phyloP scores from a whole-genome alignment of 2,329 filamentous ascomycete species.

The Scedosporium aurantiacum region DNA sequence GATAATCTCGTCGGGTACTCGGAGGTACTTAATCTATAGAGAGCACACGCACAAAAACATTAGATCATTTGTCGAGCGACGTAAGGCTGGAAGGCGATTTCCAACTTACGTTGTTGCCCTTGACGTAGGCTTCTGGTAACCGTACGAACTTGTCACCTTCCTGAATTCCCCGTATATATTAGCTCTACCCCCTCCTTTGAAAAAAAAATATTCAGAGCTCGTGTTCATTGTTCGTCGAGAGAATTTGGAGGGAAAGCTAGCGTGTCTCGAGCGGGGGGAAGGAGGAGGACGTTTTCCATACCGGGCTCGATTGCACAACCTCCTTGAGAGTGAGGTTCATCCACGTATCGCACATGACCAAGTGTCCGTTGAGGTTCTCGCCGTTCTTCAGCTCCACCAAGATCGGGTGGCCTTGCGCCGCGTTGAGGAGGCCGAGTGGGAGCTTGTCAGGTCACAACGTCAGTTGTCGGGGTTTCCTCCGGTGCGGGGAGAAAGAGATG shows the following conservation, averaged over 20 bases:
- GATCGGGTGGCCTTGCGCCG: slow-evolving; percentile 95
- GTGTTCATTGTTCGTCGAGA: neutral
- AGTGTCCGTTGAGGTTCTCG: slow-evolving; percentile 91
- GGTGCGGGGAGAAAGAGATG: neutral
- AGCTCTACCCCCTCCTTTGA: neutral
- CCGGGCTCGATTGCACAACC: slow-evolving; percentile 88
- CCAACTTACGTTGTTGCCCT: slow-evolving; percentile 81
- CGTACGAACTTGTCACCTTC: slow-evolving; percentile 91
- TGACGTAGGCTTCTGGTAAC: slow-evolving; percentile 87
- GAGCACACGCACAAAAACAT: neutral
- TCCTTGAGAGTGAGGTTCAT: slow-evolving; percentile 98
- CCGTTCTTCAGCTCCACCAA: slow-evolving; percentile 95
- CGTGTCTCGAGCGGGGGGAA: slow-evolving; percentile 9
- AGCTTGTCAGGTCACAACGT: slow-evolving; percentile 30
- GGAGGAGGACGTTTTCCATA: slow-evolving; percentile 22
- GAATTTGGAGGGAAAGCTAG: neutral
- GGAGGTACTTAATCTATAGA: slow-evolving; percentile 90
- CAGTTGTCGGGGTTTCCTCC: neutral
- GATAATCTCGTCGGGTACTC: slow-evolving; percentile 93
- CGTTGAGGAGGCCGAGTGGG: slow-evolving; percentile 76
- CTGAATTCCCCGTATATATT: slow-evolving; percentile 22
- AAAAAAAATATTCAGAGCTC: neutral
- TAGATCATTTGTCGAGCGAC: neutral
- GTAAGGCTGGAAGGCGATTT: neutral
- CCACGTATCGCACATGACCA: slow-evolving; percentile 97